Conservation (phyloP, 257 asterid genomes). For the Solanum virginianum region DNA sequence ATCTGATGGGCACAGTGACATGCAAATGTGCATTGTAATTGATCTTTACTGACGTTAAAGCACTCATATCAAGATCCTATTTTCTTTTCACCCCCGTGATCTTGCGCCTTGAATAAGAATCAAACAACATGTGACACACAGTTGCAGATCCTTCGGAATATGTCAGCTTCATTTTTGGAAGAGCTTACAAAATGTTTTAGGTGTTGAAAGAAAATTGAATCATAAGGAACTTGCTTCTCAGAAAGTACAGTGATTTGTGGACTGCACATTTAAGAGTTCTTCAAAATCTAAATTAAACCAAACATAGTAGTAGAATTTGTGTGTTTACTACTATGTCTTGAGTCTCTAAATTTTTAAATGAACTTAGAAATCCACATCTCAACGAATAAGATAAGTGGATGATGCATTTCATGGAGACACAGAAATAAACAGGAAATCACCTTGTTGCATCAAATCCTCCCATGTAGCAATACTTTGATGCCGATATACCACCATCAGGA, state of each 20-base stretch:
- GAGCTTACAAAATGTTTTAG: neutral
- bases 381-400: neutral
- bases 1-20: neutral
- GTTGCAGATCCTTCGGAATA: neutral
- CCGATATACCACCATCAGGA: conserved; percentile 97
- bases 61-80: neutral
- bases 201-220: neutral
- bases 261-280: neutral
- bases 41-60: neutral
- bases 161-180: neutral
- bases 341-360: neutral
- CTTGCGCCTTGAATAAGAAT: neutral
- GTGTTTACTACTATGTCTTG: neutral
- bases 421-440: conserved; percentile 17
- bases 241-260: neutral
- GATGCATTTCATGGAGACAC: neutral
- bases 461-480: conserved; percentile 91
- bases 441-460: conserved; percentile 99
- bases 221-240: neutral
- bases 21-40: neutral
- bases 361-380: neutral
- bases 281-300: neutral
- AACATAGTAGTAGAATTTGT: neutral
- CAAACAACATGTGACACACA: neutral
- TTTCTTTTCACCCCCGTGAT: neutral